Conservation (phyloP, 2,329 filamentous ascomycete genomes). For the Sporothrix luriei region DNA sequence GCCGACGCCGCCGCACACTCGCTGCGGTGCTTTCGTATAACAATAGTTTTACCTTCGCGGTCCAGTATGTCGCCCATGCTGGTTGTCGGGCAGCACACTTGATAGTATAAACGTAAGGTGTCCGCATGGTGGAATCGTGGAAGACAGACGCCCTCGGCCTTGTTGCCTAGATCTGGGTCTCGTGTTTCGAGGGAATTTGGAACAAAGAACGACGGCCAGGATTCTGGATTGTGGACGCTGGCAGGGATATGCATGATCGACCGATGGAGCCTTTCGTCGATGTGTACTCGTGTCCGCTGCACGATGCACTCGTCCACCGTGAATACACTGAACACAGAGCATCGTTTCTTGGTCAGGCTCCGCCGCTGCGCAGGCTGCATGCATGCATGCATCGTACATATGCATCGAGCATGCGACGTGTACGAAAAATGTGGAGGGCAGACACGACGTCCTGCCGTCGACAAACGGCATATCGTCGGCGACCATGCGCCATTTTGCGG, state of each 20-base stretch:
- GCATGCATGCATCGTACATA: slow-evolving; percentile 22
- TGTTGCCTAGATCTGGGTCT: neutral
- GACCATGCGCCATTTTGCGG: neutral
- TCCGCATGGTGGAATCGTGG: neutral
- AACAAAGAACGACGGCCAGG: neutral
- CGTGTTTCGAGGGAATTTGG: neutral
- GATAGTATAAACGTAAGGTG: no score
- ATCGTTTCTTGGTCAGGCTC: slow-evolving; percentile 1
- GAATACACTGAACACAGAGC: neutral
- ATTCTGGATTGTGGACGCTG: neutral
- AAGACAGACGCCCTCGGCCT: neutral
- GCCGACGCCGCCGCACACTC: no score
- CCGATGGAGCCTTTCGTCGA: neutral
- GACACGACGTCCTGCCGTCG: neutral
- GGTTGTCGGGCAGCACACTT: no score
- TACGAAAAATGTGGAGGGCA: neutral
- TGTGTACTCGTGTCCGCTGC: neutral
- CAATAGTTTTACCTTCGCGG: no score
- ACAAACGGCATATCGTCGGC: neutral
- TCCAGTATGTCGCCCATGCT: no score
- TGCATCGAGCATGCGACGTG: neutral
- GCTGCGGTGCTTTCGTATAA: no score
- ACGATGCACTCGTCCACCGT: neutral
- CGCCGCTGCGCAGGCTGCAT: slow-evolving; percentile 3
- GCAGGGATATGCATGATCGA: slow-evolving; percentile 12